A percentile compares a stretch with the other conserved stretches of the same genome.
These are phyloP conservation scores for Papiliotrema flavescens DNA, from an alignment of 1,284 basidiomycete genomes.

Conservation along the genomic window DNA sequence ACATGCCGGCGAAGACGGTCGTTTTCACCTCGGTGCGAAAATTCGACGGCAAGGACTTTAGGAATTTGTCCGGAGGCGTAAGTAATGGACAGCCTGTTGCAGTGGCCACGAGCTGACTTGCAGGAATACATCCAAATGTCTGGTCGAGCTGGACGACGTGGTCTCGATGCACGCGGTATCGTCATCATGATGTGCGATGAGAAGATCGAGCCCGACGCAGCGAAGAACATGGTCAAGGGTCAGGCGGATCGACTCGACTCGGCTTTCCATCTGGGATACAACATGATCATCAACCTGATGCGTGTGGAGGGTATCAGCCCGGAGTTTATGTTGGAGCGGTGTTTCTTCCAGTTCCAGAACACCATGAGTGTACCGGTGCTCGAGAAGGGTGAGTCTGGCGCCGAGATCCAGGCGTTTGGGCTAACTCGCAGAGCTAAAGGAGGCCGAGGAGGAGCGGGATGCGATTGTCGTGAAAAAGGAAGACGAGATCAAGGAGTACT, in stretches of 20 bases:
- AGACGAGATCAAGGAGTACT: conserved; percentile 80
- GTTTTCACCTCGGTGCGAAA: conserved; percentile 91
- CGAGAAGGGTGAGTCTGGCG: conserved; percentile 65
- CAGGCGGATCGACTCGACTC: conserved; percentile 96
- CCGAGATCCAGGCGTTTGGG: neutral
- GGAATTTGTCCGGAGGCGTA: conserved; percentile 65
- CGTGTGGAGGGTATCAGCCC: conserved; percentile 98
- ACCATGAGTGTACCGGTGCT: conserved; percentile 81
- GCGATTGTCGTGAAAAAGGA: conserved; percentile 77
- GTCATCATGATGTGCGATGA: conserved; percentile 99
- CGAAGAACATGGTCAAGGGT: conserved; percentile 98
- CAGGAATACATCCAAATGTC: conserved; percentile 99
- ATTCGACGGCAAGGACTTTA: conserved; percentile 93
- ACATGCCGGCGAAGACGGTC: conserved; percentile 99
- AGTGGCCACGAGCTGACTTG: neutral
- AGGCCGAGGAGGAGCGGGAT: conserved; percentile 67
- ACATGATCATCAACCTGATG: conserved; percentile 98
- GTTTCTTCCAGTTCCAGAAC: conserved; percentile 98
- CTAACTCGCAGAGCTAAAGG: conserved; percentile 61
- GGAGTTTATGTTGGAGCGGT: conserved; percentile 96
- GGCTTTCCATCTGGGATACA: conserved; percentile 98
- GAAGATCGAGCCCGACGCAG: conserved; percentile 86
- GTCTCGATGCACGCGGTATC: conserved; percentile 96
- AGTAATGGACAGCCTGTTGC: conserved; percentile 8
- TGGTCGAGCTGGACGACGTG: conserved; percentile 93